Evolutionary conservation across 306 rosid genomes (phyloP), one percentile per base, ranked within the genome.

Genomic region (Lithocarpus polystachyus): DNA sequence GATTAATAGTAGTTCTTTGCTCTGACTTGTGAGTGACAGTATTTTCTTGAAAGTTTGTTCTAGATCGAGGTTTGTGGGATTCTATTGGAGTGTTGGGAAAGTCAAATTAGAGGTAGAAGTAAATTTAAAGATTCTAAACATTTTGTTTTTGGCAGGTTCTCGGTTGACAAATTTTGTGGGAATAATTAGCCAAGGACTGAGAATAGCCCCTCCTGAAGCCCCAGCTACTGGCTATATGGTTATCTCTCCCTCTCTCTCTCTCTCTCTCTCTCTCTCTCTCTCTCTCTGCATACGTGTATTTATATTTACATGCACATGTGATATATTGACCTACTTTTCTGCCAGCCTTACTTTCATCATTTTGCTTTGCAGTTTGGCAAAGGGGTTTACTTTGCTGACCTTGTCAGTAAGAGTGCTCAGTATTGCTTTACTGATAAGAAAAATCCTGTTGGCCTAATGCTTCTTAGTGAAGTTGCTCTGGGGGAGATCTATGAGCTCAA

Each of bases 181-280:
- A 35, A 95, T 95, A 79, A 93, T 95, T 76, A 95, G 82, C 90
- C 98, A 95, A 88, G 99, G 99, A 79, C 89, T 95, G 61, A 89
- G 99, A 90, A 95, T 93, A 71, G 99, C 99, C 68, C 99, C 98
- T 74, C 99, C 99, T 29, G 98, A 95, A 90, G 98, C 99, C 55
- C 99, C 99, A 24, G 93, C 97, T 9, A 95, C 99, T 75, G 99
- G 99, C 78, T 95, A 95, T 56, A 95, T 95, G 99, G 99, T 95
- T 77, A 75, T 79, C 65, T 73, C 23, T 55, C 55, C 76, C 69
- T 82, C 53, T 71, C 56, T 40, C 52, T 70, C 51, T 65, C 33
- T 69, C 29, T 68, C n/a, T 31, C 56, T 68, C 43, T 78, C 59
- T 82, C n/a, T 64, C 20, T 71, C 51, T 65, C 40, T 54, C 19